These are phyloP conservation scores for Ottelia alismoides DNA, from an alignment of 106 monocot genomes.

Conservation along the genomic window DNA sequence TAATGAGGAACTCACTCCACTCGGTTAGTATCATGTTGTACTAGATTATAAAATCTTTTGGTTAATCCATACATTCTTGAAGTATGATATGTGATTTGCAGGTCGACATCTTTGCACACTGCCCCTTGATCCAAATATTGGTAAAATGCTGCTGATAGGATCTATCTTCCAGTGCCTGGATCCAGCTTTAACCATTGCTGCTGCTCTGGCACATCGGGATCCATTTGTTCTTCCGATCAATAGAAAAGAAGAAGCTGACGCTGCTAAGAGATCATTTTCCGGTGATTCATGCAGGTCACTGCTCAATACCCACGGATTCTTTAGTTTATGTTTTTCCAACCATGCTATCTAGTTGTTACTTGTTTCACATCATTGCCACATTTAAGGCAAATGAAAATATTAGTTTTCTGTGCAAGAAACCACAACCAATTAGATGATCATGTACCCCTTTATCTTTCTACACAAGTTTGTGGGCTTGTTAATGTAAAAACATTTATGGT, in stretches of 20 bases:
- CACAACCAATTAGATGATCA: too few species aligned
- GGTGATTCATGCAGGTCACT: conserved; percentile 91
- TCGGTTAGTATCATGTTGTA: conserved; percentile 45
- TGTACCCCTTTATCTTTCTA: too few species aligned
- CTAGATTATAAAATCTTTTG: too few species aligned
- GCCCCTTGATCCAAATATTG: conserved; percentile 92
- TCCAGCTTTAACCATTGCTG: conserved; percentile 90
- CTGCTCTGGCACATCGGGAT: conserved; percentile 87
- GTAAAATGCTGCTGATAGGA: conserved; percentile 96
- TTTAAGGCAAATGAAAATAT: too few species aligned
- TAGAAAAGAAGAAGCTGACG: conserved; percentile 94
- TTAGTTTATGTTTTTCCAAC: too few species aligned
- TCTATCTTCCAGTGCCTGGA: conserved; percentile 90
- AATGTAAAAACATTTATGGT: too few species aligned
- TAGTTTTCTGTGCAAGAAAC: too few species aligned
- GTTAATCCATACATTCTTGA: too few species aligned
- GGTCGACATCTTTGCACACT: conserved; percentile 77
- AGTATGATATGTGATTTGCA: conserved; percentile 10
- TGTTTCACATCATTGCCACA: too few species aligned
- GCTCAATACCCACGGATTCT: too few species aligned
- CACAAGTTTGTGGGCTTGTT: too few species aligned
- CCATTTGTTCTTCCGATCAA: conserved; percentile 95
- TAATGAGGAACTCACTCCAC: conserved; percentile 77
- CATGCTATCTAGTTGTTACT: too few species aligned
- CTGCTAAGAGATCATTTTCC: conserved; percentile 82